A percentile compares a stretch with the other conserved stretches of the same genome.
phyloP scores from a whole-genome alignment of 768 basidiomycete genomes.

The Porpolomopsis calyptriformis region DNA sequence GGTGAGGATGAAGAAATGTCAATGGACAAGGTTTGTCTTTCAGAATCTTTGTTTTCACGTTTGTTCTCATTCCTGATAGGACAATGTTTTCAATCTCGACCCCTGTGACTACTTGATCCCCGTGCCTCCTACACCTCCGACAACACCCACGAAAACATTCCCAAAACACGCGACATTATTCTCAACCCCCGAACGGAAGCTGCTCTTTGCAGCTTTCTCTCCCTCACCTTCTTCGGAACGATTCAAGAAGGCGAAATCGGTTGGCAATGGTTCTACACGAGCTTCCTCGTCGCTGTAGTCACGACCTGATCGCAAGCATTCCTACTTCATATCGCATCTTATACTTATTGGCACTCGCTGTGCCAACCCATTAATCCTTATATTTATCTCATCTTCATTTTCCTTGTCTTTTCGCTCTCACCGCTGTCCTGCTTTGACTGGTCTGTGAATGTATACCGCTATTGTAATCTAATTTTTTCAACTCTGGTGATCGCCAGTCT shows the following conservation, averaged over 20 bases:
- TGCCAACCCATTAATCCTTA: too few species aligned
- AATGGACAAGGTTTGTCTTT: constrained; percentile 26
- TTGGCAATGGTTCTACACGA: constrained; percentile 13
- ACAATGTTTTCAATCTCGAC: too few species aligned
- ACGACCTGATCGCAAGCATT: background rate
- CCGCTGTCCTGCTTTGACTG: too few species aligned
- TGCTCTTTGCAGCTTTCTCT: constrained; percentile 64
- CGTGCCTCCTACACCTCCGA: constrained; percentile 19
- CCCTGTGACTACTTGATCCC: constrained; percentile 43
- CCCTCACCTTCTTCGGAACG: constrained; percentile 55
- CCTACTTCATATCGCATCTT: background rate
- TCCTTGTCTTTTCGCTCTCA: too few species aligned
- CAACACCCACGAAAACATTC: constrained; percentile 18
- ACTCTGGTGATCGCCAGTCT: too few species aligned
- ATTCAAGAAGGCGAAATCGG: constrained; percentile 34
- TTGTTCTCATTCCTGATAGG: too few species aligned
- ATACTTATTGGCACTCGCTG: background rate
- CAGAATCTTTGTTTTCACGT: too few species aligned
- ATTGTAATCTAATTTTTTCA: too few species aligned
- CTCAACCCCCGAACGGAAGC: constrained; percentile 65
- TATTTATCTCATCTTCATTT: too few species aligned
- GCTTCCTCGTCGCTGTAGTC: background rate
- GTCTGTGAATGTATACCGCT: too few species aligned
- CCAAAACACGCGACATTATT: constrained; percentile 30
- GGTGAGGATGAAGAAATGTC: constrained; percentile 23